Evolutionary conservation across 495 filamentous ascomycete species (phyloP).

Genomic region (Daldinia childiae): DNA sequence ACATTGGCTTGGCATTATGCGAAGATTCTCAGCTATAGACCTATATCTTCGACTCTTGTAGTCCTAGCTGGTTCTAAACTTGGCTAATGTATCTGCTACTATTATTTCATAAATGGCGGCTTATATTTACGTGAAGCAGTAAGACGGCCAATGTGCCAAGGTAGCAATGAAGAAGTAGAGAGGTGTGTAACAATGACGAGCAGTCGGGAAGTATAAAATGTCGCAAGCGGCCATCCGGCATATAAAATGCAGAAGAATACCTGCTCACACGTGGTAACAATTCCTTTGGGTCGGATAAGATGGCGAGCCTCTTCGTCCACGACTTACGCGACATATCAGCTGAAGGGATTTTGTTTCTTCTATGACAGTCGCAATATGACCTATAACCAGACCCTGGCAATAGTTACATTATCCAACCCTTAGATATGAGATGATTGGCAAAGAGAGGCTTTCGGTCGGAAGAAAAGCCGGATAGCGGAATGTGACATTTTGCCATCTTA

Average conservation of each 20-base stretch:
- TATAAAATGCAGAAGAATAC: slow-evolving; percentile 19
- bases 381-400: not conserved
- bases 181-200: slow-evolving; percentile 14
- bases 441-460: not conserved
- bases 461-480: not conserved
- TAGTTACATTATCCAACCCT: not conserved
- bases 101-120: not conserved
- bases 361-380: not conserved
- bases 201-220: slow-evolving; percentile 4
- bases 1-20: not conserved
- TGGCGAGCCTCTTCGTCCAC: not conserved
- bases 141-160: not conserved
- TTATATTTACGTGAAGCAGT: not conserved
- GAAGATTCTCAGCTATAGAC: not conserved
- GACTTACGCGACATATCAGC: not conserved
- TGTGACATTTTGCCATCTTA: not conserved
- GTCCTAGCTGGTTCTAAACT: not conserved
- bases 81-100: not conserved
- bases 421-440: not conserved
- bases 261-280: slow-evolving; percentile 28
- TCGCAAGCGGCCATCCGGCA: slow-evolving; percentile 3
- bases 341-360: not conserved
- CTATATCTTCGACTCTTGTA: not conserved
- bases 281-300: slow-evolving; percentile 10
- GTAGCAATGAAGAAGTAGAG: slow-evolving; percentile 5